A percentile compares a stretch with the other conserved stretches of the same genome.
phyloP scores from a whole-genome alignment of 139 green algal species.

The Micromonas commoda region DNA sequence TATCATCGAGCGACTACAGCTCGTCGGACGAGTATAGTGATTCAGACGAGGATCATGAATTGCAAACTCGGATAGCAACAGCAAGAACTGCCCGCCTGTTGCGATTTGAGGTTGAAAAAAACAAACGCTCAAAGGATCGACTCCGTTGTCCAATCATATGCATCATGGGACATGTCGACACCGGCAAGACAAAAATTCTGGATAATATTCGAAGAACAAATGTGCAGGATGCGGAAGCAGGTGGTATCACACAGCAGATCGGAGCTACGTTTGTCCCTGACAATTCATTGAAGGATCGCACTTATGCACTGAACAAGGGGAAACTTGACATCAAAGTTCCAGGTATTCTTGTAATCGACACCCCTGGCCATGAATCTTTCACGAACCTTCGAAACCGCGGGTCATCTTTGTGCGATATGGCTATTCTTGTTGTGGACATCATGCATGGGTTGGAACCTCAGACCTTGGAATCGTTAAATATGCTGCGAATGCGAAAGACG shows the following conservation, averaged over 20 bases:
- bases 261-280: constrained; percentile 93
- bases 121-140: constrained; percentile 48
- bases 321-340: constrained; percentile 69
- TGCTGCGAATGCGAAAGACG: constrained; percentile 93
- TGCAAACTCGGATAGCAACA: constrained; percentile 11
- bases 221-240: constrained; percentile 90
- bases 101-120: constrained; percentile 1
- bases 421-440: constrained; percentile 95
- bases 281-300: constrained; percentile 72
- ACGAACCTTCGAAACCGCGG: constrained; percentile 91
- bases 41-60: background rate
- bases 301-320: constrained; percentile 38
- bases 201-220: constrained; percentile 96
- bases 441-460: constrained; percentile 98
- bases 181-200: constrained; percentile 98
- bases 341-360: constrained; percentile 97
- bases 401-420: constrained; percentile 92
- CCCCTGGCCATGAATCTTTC: constrained; percentile 94
- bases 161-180: constrained; percentile 98
- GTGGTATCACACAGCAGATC: constrained; percentile 99
- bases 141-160: constrained; percentile 98
- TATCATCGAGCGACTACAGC: constrained; percentile 28
- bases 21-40: background rate
- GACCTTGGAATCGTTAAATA: constrained; percentile 94
- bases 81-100: constrained; percentile 6